A percentile compares a stretch with the other conserved stretches of the same genome.
phyloP scores from a whole-genome alignment of 2,329 filamentous ascomycete species.

The Sclerotinia subarctica region DNA sequence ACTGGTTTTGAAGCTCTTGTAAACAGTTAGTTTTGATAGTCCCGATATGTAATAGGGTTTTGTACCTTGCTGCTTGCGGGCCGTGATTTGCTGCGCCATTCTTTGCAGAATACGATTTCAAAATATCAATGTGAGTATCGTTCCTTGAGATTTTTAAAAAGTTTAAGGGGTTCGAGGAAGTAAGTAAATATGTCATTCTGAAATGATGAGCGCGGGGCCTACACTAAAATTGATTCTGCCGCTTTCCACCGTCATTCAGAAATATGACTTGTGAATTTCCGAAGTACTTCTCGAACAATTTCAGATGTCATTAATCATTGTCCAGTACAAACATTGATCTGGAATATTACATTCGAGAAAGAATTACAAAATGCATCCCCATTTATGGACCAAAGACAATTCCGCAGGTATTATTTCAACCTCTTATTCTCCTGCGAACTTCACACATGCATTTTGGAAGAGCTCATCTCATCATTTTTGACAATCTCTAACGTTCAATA shows the following conservation, averaged over 20 bases:
- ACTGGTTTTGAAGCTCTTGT: slow-evolving; percentile 74
- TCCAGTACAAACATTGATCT: neutral
- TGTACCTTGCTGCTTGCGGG: slow-evolving; percentile 40
- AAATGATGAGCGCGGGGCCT: neutral
- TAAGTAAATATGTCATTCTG: neutral
- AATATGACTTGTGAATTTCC: slow-evolving; percentile 14
- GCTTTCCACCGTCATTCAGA: slow-evolving; percentile 14
- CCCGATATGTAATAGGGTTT: neutral
- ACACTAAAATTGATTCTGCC: slow-evolving; percentile 16
- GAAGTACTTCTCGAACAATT: neutral
- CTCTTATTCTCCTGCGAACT: neutral
- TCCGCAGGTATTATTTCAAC: slow-evolving; percentile 55
- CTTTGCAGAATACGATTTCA: neutral
- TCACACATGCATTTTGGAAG: slow-evolving; percentile 6
- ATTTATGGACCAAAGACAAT: slow-evolving; percentile 91
- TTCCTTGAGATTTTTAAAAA: neutral
- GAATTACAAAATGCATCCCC: slow-evolving; percentile 78
- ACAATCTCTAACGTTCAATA: slow-evolving; percentile 43
- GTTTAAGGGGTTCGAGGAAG: neutral
- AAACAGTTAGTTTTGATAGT: slow-evolving; percentile 20
- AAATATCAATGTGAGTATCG: neutral
- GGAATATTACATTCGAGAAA: slow-evolving; percentile 6
- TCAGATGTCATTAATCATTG: slow-evolving; percentile 5
- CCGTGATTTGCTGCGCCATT: slow-evolving; percentile 38
- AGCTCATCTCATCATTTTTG: slow-evolving; percentile 7